Evolutionary conservation across 495 filamentous ascomycete species (phyloP), one percentile per base, ranked within the genome.

Genomic region (Penicillium crystallinum): DNA sequence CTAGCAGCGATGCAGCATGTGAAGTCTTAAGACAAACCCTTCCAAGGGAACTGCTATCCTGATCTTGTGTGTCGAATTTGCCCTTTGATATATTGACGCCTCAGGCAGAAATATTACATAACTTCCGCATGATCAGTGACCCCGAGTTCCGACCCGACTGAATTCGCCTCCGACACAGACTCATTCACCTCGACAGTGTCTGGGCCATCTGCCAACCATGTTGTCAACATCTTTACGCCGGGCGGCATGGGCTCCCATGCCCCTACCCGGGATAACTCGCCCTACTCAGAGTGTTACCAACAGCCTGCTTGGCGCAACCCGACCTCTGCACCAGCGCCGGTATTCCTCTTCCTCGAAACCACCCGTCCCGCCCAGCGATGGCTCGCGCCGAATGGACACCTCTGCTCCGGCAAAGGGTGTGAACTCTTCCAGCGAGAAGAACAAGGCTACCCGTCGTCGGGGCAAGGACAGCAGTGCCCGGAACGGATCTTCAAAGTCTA

Each of bases 311-410:
- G 53, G 59, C 56, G 59, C 66, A 42, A 66, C 70, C 47, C 60
- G 64, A 42, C 59, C 64, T 58, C 54, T 69, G 44, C 77, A 79
- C 60, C 77, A 81, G 57, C 74, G 77, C 55, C 76, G 77, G 53
- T 74, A 79, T 59, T 81, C 77, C 44, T 79, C 77, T 29, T 79
- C 76, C 30, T 79, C 77, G 12, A 81, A 77, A 56, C 75, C 69
- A 7, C 69, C 68, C 22, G 61, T 68, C 21, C 69, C 69, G 18
- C 69, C 75, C 14, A 77, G 72, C 49, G 72, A 77, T 70, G 72
- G 75, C 35, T 66, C 73, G 18, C 59, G 66, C 22, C 67, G 62
- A 37, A 55, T 76, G 45, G 71, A 75, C 49, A 59, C 69, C 29
- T 73, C 71, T 37, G 68, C 71, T 37, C 64, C 75, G 19, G 56